These are phyloP conservation scores for Leishmania major DNA, from an alignment of 208 protist genomes.

Conservation along the genomic window DNA sequence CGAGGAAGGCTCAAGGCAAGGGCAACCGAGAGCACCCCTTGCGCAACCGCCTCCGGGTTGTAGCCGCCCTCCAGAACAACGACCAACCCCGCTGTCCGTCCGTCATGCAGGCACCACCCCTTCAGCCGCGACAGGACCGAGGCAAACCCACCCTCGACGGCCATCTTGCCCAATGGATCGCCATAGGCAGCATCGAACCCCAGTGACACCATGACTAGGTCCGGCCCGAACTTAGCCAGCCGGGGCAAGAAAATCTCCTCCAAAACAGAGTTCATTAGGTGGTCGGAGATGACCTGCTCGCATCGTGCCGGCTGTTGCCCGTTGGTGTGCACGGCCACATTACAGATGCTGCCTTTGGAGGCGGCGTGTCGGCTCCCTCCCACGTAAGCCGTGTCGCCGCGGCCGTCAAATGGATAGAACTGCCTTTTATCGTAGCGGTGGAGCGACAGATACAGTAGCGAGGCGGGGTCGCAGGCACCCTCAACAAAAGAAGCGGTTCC, in stretches of 20 bases:
- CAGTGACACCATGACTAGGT: slow-evolving; percentile 87
- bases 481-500: slow-evolving; percentile 92
- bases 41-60: slow-evolving; percentile 65
- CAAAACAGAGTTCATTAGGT: slow-evolving; percentile 54
- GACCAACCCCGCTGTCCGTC: slow-evolving; percentile 44
- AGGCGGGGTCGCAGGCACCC: slow-evolving; percentile 20
- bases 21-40: slow-evolving; percentile 60
- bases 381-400: slow-evolving; percentile 43
- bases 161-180: slow-evolving; percentile 86
- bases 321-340: slow-evolving; percentile 77
- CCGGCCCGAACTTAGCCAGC: slow-evolving; percentile 64
- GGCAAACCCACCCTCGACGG: slow-evolving; percentile 80
- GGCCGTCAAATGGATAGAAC: slow-evolving; percentile 70
- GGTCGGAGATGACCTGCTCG: slow-evolving; percentile 80
- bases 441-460: slow-evolving; percentile 83
- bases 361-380: slow-evolving; percentile 19
- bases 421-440: slow-evolving; percentile 73
- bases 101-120: slow-evolving; percentile 49
- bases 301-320: slow-evolving; percentile 46
- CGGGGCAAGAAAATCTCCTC: slow-evolving; percentile 77
- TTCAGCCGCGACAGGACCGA: slow-evolving; percentile 49
- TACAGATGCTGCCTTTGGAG: slow-evolving; percentile 60
- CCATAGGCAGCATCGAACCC: slow-evolving; percentile 93
- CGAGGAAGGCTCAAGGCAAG: slow-evolving; percentile 61
- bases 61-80: slow-evolving; percentile 84